Conservation (phyloP, 768 basidiomycete genomes). For the Boletus tylopilopsis region DNA sequence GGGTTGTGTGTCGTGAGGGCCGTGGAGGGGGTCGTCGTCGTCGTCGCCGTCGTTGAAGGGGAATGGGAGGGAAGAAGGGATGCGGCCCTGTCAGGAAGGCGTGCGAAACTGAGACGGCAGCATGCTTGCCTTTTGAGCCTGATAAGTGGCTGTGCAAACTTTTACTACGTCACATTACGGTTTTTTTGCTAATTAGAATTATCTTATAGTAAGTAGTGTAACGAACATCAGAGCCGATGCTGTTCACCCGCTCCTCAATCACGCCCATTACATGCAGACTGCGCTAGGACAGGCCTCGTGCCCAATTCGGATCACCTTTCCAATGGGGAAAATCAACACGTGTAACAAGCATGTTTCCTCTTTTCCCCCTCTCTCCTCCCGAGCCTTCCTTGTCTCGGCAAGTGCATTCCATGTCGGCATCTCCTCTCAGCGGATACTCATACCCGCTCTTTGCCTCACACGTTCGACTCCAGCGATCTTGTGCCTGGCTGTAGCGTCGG, state of each 20-base stretch:
- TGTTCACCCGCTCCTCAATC: slow-evolving; percentile 11
- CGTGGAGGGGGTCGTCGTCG: slow-evolving; percentile 27
- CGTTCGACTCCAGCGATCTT: neutral
- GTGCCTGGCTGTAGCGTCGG: slow-evolving; percentile 5
- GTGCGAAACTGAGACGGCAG: slow-evolving; percentile 26
- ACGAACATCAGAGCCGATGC: neutral
- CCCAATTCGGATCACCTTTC: slow-evolving; percentile 16
- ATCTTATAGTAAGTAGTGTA: neutral
- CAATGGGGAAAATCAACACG: slow-evolving; percentile 23
- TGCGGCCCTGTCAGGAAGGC: slow-evolving; percentile 24
- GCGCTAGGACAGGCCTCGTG: slow-evolving; percentile 17
- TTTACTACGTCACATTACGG: neutral
- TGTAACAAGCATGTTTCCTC: slow-evolving; percentile 21
- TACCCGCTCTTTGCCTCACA: slow-evolving; percentile 9
- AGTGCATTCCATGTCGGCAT: slow-evolving; percentile 5
- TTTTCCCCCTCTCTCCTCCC: slow-evolving; percentile 14
- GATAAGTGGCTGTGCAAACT: slow-evolving; percentile 27
- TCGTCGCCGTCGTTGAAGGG: slow-evolving; percentile 19
- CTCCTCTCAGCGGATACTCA: slow-evolving; percentile 3
- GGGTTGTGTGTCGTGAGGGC: slow-evolving; percentile 3
- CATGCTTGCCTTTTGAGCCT: slow-evolving; percentile 30
- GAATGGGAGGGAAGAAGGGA: slow-evolving; percentile 17
- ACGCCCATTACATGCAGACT: slow-evolving; percentile 15
- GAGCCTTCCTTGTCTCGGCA: slow-evolving; percentile 6
- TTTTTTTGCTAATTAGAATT: neutral